Percentiles rank a stretch among this genome's conserved stretches.
Evolutionary conservation across 352 stramenopile species (phyloP).

Genomic region (Pythium oligandrum): DNA sequence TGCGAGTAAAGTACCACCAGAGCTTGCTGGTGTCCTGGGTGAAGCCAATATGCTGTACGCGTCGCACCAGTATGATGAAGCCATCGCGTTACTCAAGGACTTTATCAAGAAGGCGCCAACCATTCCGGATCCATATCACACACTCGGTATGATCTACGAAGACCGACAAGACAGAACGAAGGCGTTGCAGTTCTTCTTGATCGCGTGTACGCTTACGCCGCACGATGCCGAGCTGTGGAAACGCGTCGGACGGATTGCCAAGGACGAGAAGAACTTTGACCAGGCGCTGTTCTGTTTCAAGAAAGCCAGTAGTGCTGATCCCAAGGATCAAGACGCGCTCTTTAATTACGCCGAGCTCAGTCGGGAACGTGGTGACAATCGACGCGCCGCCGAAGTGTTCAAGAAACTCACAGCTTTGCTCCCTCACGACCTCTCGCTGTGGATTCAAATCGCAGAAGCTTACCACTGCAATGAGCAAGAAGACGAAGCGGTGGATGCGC

Average conservation of each 20-base stretch:
- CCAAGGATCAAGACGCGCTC: conserved; percentile 75
- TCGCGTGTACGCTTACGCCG: conserved; percentile 75
- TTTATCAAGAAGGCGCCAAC: conserved; percentile 88
- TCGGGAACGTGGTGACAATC: conserved; percentile 74
- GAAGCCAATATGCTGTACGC: conserved; percentile 85
- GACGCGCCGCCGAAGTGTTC: conserved; percentile 71
- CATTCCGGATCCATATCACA: conserved; percentile 85
- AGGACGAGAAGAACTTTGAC: conserved; percentile 84
- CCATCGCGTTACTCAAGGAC: conserved; percentile 77
- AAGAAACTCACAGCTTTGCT: conserved; percentile 71
- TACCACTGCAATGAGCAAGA: conserved; percentile 87
- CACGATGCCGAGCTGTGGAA: conserved; percentile 85
- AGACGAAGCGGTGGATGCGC: conserved; percentile 76
- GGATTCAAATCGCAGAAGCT: conserved; percentile 84
- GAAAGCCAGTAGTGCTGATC: conserved; percentile 73
- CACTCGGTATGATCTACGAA: conserved; percentile 85
- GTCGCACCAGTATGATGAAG: conserved; percentile 82
- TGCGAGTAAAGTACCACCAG: conserved; percentile 70
- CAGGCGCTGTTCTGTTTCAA: conserved; percentile 85
- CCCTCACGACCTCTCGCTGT: conserved; percentile 73
- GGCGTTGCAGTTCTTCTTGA: conserved; percentile 83
- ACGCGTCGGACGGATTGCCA: conserved; percentile 75
- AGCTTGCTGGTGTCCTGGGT: conserved; percentile 72
- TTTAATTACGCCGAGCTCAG: conserved; percentile 81
- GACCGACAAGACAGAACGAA: conserved; percentile 76